Conservation (phyloP, 306 rosid species). For the Dalbergia oliveri region DNA sequence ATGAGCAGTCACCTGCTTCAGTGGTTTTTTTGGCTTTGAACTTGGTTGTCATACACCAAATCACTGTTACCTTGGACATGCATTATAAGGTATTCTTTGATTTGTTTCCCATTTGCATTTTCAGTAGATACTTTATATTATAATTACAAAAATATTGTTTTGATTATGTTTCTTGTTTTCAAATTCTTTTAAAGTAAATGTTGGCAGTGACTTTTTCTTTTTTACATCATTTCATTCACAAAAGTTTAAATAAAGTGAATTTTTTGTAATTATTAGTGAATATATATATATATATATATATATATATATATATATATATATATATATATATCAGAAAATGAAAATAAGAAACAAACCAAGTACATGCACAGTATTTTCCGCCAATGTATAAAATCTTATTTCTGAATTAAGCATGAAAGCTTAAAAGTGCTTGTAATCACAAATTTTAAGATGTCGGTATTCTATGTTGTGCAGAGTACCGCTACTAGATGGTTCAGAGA, state of each 20-base stretch:
- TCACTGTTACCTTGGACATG: not conserved
- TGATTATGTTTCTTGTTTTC: not conserved
- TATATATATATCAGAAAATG: no score
- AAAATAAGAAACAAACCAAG: not conserved
- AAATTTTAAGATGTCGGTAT: not conserved
- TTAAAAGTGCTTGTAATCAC: not conserved
- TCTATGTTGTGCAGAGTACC: conserved; percentile 53
- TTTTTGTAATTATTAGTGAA: no score
- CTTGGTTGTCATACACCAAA: no score
- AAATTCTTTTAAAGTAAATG: not conserved
- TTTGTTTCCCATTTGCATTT: not conserved
- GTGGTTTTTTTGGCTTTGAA: no score
- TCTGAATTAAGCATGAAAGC: not conserved
- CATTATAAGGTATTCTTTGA: not conserved
- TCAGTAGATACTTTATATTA: no score
- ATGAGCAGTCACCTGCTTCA: no score
- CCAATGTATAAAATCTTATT: conserved; percentile 7
- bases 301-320: no score
- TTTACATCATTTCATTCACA: not conserved
- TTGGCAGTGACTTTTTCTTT: not conserved
- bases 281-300: no score
- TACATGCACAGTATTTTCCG: conserved; percentile 6
- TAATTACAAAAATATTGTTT: not conserved
- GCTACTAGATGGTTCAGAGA: conserved; percentile 63
- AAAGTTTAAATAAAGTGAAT: no score